Base-by-base conservation (phyloP, 2,329 filamentous ascomycete genomes). In the Catunica adiposa region DNA sequence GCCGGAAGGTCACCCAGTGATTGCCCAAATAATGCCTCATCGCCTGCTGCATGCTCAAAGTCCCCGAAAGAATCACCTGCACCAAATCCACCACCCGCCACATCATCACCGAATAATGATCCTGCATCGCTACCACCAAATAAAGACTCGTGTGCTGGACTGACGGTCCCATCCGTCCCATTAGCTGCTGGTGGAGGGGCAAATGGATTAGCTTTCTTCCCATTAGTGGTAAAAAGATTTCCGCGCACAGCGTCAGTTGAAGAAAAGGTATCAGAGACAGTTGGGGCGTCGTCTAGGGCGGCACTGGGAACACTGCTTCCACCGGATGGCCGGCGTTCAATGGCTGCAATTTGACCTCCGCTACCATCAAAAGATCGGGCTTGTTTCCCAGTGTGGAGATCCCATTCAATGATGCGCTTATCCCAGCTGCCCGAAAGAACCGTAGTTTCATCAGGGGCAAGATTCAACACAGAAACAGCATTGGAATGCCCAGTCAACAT, bases 391-490 rank as follows among this genome's bases (percentile, higher is more conserved):
- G 80, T 92, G 63, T 97, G 88, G 25, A 98, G 68, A 66, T 97
- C 92, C 92, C 92, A 98, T 65, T 97, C 89, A 54, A 89, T 78
- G 0, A 97, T 83, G 17, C 79, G 85, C 70, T 95, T 97, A 68
- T 98, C 92, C 92, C 92, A 98, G 66, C 89, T 90, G 2, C 92
- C 92, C 34, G 89, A 96, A 7, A 98, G 69, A 3, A 97, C 79
- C 40, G 84, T 89, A 63, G 77, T 83, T 70, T 98, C 92, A 62
- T 97, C 89, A 3, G 84, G 80, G 0, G 86, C 80, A 11, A 98
- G 71, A 8, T 79, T 83, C 58, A 98, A 70, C 3, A 94, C 87
- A 20, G 89, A 95, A 17, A 98, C 92, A 0, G 92, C 90, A 50
- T 89, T 95, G 1, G 82, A 88, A 66, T 98, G 92, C 61, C 84